Base-by-base conservation (phyloP, 106 monocot species). In the Platanthera zijinensis region DNA sequence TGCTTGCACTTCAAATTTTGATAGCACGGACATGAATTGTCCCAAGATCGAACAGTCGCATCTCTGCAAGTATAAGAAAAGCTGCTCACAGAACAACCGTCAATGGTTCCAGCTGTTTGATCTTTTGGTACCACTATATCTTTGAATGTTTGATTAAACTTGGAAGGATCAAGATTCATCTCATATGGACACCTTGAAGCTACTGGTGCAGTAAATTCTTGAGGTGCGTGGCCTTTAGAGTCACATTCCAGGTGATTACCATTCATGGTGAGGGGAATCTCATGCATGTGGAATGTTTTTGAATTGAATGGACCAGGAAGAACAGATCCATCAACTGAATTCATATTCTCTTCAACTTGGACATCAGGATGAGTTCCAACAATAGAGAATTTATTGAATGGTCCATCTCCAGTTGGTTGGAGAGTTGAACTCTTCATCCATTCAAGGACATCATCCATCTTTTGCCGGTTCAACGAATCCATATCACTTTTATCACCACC, bases 381-480 rank as follows among this genome's bases (percentile, higher is more conserved):
- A 5, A 7, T 48, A 48, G 7, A 48, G 53, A 76, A 30, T 62
- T 48, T 76, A 52, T 13, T 56, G 10, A 32, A 74, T 75, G 56
- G 53, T 39, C 66, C 81, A 77, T 52, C 67, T 12, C 52, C 63
- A 15, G 74, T 54, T 68, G 39, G 52, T 50, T 76, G 79, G 52
- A 57, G 52, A 76, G 53, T 46, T 57, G 39, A 39, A 12, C 28
- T 32, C 47, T 75, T 80, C 50, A 83, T 48, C 54, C 75, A 61
- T 77, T 79, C 50, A 76, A 85, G 79, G 81, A 88, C 74, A 61
- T 86, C 75, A 78, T 80, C 74, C 59, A 80, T 53, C 49, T 88
- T 81, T 17, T 81, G 74, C n/a, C 80, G 78, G 48, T 62, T 75
- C 76, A 69, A 66, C 52, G 52, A 10, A 84, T 78, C 76, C 62